Evolutionary conservation across 108 stramenopile genomes (phyloP).

Genomic region (Parmales sp.): DNA sequence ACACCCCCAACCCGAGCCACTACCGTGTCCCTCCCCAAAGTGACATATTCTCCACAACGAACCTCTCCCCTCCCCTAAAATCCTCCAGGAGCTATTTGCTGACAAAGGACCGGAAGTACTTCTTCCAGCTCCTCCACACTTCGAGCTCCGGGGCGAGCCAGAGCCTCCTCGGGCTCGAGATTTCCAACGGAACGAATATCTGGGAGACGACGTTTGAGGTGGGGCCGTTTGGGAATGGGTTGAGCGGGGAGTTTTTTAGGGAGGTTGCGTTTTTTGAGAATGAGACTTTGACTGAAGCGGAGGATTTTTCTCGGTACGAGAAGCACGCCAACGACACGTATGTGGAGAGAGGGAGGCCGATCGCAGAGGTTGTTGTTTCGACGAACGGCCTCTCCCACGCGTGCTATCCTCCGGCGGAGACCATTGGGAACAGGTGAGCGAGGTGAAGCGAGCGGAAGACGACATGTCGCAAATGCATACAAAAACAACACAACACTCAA

Average conservation of each 20-base stretch:
- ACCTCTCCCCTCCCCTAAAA: too few species aligned
- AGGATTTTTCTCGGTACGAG: not conserved
- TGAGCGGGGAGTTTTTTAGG: not conserved
- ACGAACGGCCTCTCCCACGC: not conserved
- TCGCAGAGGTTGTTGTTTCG: not conserved
- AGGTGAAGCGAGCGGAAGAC: too few species aligned
- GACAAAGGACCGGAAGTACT: too few species aligned
- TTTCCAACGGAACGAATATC: not conserved
- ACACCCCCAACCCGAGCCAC: too few species aligned
- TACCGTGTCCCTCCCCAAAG: too few species aligned
- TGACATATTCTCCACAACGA: too few species aligned
- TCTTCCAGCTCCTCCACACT: not conserved
- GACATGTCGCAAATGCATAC: too few species aligned
- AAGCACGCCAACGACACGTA: not conserved
- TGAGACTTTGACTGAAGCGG: not conserved
- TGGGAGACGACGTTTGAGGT: not conserved
- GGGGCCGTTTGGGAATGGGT: not conserved
- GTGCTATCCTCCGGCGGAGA: not conserved
- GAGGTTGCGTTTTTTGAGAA: not conserved
- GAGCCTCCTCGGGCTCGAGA: not conserved
- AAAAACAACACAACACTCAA: too few species aligned
- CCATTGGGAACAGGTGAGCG: too few species aligned
- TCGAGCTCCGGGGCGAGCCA: not conserved
- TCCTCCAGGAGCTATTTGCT: too few species aligned
- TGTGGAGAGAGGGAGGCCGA: not conserved